Conservation (phyloP, 805 yeast genomes). For the Teunomyces stri region DNA sequence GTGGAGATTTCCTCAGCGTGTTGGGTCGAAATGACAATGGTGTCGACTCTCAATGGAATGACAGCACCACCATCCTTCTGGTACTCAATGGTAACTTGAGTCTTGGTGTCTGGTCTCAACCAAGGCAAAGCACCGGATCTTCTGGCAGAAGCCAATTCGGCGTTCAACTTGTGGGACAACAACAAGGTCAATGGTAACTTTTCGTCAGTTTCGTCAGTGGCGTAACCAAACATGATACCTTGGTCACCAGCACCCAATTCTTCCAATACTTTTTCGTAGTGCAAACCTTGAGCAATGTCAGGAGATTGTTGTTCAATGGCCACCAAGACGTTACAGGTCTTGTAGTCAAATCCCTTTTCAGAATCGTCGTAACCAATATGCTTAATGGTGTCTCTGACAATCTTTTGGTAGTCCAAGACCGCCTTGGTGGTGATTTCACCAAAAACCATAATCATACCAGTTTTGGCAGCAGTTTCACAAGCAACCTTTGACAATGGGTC, state of each 20-base stretch:
- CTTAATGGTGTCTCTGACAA: slow-evolving; percentile 97
- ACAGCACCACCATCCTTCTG: slow-evolving; percentile 93
- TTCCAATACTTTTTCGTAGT: slow-evolving; percentile 92
- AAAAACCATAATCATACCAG: slow-evolving; percentile 99
- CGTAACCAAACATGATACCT: slow-evolving; percentile 99
- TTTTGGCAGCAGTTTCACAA: slow-evolving; percentile 98
- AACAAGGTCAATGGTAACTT: slow-evolving; percentile 91
- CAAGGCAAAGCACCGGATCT: slow-evolving; percentile 91
- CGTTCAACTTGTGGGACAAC: slow-evolving; percentile 93
- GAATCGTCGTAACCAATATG: slow-evolving; percentile 97
- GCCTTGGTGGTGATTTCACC: slow-evolving; percentile 99
- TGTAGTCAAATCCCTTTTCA: slow-evolving; percentile 97
- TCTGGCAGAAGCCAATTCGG: slow-evolving; percentile 95
- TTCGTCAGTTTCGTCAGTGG: slow-evolving; percentile 98
- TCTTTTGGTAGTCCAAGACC: slow-evolving; percentile 90
- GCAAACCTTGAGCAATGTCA: slow-evolving; percentile 99
- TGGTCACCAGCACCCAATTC: slow-evolving; percentile 99
- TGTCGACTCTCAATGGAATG: slow-evolving; percentile 93
- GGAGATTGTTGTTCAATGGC: slow-evolving; percentile 99
- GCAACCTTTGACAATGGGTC: slow-evolving; percentile 99
- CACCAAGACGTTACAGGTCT: slow-evolving; percentile 97
- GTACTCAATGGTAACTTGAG: slow-evolving; percentile 98
- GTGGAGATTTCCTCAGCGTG: slow-evolving; percentile 96
- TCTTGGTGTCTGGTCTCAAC: slow-evolving; percentile 99
- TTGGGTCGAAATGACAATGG: slow-evolving; percentile 95